A percentile compares a stretch with the other conserved stretches of the same genome.
phyloP scores from a whole-genome alignment of 1,284 basidiomycete species.

The Marasmius tenuissimus region DNA sequence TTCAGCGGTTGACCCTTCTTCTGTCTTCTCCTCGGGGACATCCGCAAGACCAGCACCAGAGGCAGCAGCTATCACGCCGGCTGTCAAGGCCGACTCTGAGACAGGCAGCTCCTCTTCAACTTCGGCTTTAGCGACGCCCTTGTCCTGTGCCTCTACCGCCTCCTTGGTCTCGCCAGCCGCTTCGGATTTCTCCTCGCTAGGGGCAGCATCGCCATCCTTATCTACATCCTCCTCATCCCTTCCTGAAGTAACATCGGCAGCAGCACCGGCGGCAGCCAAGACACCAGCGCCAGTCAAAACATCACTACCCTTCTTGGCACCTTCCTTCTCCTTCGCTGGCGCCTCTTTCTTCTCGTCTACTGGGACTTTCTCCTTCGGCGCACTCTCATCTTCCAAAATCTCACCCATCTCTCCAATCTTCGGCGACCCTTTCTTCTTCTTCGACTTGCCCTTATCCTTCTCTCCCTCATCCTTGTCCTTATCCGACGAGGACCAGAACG shows the following conservation, averaged over 20 bases:
- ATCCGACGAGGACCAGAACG: constrained; percentile 45
- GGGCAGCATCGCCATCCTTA: not conserved
- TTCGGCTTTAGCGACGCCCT: not conserved
- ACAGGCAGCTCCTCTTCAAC: not conserved
- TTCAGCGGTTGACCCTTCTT: not conserved
- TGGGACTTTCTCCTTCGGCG: constrained; percentile 15
- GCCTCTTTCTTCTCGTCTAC: constrained; percentile 19
- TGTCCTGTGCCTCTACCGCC: not conserved
- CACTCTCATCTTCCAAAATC: constrained; percentile 45
- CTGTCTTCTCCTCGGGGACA: not conserved
- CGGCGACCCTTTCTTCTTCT: constrained; percentile 32
- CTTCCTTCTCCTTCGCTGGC: constrained; percentile 20
- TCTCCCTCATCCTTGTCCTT: constrained; percentile 22
- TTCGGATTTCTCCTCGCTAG: not conserved
- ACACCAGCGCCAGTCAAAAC: constrained; percentile 15
- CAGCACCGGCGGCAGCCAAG: constrained; percentile 14
- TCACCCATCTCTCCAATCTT: constrained; percentile 68
- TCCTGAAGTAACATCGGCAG: constrained; percentile 13
- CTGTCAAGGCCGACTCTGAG: not conserved
- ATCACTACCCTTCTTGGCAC: constrained; percentile 10
- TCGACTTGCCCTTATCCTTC: constrained; percentile 15
- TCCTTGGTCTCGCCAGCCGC: too few relatives aligned
- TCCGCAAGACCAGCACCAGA: not conserved
- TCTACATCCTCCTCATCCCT: constrained; percentile 14
- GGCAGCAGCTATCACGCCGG: not conserved